A percentile compares a stretch with the other conserved stretches of the same genome.
Conservation (phyloP, 2,329 filamentous ascomycete species). For the Aschersonia sp. region DNA sequence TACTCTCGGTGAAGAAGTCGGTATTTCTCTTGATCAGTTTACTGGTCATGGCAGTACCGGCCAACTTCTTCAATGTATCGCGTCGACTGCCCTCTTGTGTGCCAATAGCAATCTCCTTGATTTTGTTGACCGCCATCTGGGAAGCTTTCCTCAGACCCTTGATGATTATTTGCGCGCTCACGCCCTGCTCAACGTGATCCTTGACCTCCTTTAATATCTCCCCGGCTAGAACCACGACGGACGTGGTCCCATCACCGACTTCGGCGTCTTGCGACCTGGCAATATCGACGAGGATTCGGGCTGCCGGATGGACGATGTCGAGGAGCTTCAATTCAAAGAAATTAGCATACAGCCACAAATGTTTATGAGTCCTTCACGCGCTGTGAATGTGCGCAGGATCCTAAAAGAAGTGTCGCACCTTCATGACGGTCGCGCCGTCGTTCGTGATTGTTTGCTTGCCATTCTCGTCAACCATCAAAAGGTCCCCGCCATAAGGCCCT, state of each 20-base stretch:
- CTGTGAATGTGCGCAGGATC: background rate
- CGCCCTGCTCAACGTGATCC: constrained; percentile 89
- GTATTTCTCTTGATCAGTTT: constrained; percentile 98
- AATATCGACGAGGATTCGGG: constrained; percentile 94
- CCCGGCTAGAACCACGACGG: constrained; percentile 91
- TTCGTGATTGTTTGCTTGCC: constrained; percentile 96
- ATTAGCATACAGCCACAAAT: background rate
- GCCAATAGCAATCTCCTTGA: constrained; percentile 90
- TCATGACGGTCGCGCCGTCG: constrained; percentile 98
- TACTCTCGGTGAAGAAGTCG: constrained; percentile 93
- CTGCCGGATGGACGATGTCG: constrained; percentile 95
- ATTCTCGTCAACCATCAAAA: constrained; percentile 91
- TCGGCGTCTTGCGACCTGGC: constrained; percentile 97
- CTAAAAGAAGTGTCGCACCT: constrained; percentile 36
- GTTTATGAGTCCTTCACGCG: background rate
- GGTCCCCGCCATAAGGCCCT: constrained; percentile 90
- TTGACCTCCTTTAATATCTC: constrained; percentile 96
- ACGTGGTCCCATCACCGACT: constrained; percentile 95
- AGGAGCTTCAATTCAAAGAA: constrained; percentile 50
- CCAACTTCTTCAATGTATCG: constrained; percentile 79
- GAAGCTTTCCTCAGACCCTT: constrained; percentile 86
- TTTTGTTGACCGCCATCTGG: constrained; percentile 89
- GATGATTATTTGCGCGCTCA: constrained; percentile 94
- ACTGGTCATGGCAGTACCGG: constrained; percentile 95
- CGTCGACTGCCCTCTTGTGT: constrained; percentile 70